phyloP scores from a whole-genome alignment of 768 basidiomycete species.

The Rhodotorula diobovata region DNA sequence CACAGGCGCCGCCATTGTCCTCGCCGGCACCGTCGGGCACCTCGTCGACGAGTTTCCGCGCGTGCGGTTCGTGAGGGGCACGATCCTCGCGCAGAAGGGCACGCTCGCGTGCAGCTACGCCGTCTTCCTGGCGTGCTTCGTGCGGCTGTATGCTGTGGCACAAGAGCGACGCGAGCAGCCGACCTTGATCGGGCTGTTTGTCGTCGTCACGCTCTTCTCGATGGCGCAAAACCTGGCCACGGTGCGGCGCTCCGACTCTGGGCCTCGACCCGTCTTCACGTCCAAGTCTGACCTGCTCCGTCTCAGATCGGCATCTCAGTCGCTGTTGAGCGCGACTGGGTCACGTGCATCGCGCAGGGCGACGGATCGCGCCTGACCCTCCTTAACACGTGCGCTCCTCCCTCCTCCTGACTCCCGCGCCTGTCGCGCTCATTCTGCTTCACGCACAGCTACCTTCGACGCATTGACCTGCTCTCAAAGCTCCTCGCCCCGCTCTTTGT shows the following conservation, averaged over 20 bases:
- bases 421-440: too few relatives aligned
- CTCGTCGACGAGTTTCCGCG: constrained; percentile 51
- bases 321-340: constrained; percentile 57
- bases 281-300: too few relatives aligned
- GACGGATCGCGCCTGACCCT: constrained; percentile 48
- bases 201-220: constrained; percentile 6
- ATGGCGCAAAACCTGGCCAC: constrained; percentile 17
- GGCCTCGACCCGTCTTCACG: fast-evolving
- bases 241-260: background rate
- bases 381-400: constrained; percentile 51
- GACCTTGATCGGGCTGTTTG: constrained; percentile 9
- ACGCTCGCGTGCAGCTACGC: constrained; percentile 48
- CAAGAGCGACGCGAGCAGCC: background rate
- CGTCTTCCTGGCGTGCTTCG: constrained; percentile 47
- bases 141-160: background rate
- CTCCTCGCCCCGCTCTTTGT: constrained; percentile 56
- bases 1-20: constrained; percentile 50
- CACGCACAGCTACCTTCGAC: constrained; percentile 39
- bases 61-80: constrained; percentile 50
- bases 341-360: constrained; percentile 50
- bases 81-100: constrained; percentile 52
- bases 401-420: background rate
- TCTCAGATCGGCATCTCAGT: constrained; percentile 50
- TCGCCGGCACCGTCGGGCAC: constrained; percentile 51
- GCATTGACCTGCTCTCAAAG: constrained; percentile 54